Conservation (phyloP, 768 basidiomycete genomes). For the Russula ochroleuca region DNA sequence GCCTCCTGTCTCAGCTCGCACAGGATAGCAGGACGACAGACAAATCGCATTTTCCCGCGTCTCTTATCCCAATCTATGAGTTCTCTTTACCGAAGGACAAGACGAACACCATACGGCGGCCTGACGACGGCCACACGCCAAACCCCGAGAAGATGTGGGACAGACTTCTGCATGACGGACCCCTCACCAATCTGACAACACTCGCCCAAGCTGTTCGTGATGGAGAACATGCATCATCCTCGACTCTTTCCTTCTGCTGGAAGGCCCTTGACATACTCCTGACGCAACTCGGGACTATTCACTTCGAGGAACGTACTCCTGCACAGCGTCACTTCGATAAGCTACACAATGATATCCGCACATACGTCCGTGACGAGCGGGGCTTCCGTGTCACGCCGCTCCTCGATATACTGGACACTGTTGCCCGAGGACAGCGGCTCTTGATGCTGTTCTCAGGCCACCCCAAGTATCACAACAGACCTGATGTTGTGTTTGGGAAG, state of each 20-base stretch:
- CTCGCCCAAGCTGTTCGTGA: neutral
- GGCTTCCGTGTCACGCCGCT: slow-evolving; percentile 9
- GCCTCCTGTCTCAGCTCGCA: slow-evolving; percentile 1
- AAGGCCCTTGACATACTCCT: slow-evolving; percentile 8
- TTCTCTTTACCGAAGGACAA: neutral
- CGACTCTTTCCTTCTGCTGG: slow-evolving; percentile 13
- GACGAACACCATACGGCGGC: no score
- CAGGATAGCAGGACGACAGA: neutral
- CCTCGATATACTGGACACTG: slow-evolving; percentile 3
- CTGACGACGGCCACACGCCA: no score
- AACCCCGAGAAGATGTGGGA: neutral
- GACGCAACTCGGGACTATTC: neutral
- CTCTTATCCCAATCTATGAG: neutral
- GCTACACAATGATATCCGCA: neutral
- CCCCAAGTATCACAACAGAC: slow-evolving; percentile 3
- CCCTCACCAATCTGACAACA: slow-evolving; percentile 8
- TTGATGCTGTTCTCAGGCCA: neutral
- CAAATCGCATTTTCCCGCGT: neutral
- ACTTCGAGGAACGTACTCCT: neutral
- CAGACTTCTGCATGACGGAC: slow-evolving; percentile 4
- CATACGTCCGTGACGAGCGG: neutral
- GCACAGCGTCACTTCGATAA: neutral
- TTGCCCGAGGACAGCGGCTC: slow-evolving; percentile 4
- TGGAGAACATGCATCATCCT: neutral
- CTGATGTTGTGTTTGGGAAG: slow-evolving; percentile 10